A percentile compares a stretch with the other conserved stretches of the same genome.
phyloP scores from a whole-genome alignment of 2,329 filamentous ascomycete species.

The Talaromyces sp. region DNA sequence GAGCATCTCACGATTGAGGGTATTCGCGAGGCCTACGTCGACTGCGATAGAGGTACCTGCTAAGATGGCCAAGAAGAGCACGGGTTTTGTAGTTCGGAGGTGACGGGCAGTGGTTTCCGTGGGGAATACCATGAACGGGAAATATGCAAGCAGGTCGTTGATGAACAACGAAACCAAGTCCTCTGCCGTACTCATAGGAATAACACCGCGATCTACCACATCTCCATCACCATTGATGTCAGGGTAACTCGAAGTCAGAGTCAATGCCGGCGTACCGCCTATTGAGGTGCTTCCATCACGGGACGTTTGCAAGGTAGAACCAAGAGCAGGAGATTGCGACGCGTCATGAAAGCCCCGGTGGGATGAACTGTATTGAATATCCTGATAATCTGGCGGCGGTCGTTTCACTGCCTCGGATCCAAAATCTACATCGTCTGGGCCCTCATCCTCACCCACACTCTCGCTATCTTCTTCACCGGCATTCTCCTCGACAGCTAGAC shows the following conservation, averaged over 20 bases:
- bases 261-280: slow-evolving; percentile 21
- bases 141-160: slow-evolving; percentile 29
- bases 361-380: slow-evolving; percentile 4
- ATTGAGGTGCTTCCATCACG: slow-evolving; percentile 23
- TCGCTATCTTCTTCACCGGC: slow-evolving; percentile 26
- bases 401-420: slow-evolving; percentile 23
- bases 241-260: slow-evolving; percentile 22
- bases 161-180: slow-evolving; percentile 32
- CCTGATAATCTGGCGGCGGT: slow-evolving; percentile 23
- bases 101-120: slow-evolving; percentile 29
- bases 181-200: slow-evolving; percentile 31
- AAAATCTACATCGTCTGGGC: slow-evolving; percentile 24
- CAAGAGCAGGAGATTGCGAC: slow-evolving; percentile 26
- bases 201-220: slow-evolving; percentile 32
- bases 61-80: slow-evolving; percentile 68
- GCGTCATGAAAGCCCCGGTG: background rate
- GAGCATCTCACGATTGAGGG: slow-evolving; percentile 49
- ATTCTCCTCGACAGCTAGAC: slow-evolving; percentile 28
- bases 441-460: slow-evolving; percentile 26
- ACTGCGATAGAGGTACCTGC: slow-evolving; percentile 60
- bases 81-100: slow-evolving; percentile 50
- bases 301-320: slow-evolving; percentile 22
- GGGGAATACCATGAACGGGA: slow-evolving; percentile 31
- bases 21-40: slow-evolving; percentile 40
- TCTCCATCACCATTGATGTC: slow-evolving; percentile 24